phyloP scores from a whole-genome alignment of 2,329 filamentous ascomycete species.

The Ilyonectria sp. region DNA sequence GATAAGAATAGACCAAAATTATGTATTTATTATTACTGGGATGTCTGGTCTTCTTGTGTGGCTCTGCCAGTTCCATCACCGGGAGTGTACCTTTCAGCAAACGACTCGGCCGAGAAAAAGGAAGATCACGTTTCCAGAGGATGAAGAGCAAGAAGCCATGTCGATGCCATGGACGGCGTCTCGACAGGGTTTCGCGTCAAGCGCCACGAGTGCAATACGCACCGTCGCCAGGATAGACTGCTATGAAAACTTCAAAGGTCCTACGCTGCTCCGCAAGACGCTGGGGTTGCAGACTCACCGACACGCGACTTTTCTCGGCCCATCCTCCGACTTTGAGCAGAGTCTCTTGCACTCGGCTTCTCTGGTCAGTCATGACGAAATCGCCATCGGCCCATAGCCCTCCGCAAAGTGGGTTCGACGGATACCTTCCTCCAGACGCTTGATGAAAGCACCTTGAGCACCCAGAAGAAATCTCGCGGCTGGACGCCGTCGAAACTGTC shows the following conservation, averaged over 20 bases:
- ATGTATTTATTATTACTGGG: too few relatives aligned
- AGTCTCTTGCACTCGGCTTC: slow-evolving; percentile 14
- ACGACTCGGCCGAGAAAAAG: slow-evolving; percentile 6
- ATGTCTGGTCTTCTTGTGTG: too few relatives aligned
- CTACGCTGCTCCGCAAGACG: slow-evolving; percentile 17
- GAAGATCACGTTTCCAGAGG: neutral
- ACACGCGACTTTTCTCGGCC: slow-evolving; percentile 11
- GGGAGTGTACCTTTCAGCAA: slow-evolving; percentile 15
- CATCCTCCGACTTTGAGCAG: slow-evolving; percentile 16
- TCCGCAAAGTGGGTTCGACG: slow-evolving; percentile 11
- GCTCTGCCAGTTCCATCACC: slow-evolving; percentile 19
- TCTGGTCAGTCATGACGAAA: slow-evolving; percentile 8
- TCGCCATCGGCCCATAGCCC: slow-evolving; percentile 9
- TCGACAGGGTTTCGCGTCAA: slow-evolving; percentile 7
- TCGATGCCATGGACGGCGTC: slow-evolving; percentile 4
- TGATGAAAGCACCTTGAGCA: slow-evolving; percentile 17
- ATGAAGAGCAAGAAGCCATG: slow-evolving; percentile 13
- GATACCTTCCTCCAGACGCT: slow-evolving; percentile 17
- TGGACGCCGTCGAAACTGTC: slow-evolving; percentile 66
- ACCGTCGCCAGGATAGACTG: slow-evolving; percentile 16
- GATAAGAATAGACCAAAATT: too few relatives aligned
- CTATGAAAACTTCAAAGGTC: slow-evolving; percentile 17
- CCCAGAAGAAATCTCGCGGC: slow-evolving; percentile 14
- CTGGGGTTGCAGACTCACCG: slow-evolving; percentile 13
- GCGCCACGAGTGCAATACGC: slow-evolving; percentile 9